Conservation (phyloP, 768 basidiomycete genomes). For the Agaricus subrufescens region DNA sequence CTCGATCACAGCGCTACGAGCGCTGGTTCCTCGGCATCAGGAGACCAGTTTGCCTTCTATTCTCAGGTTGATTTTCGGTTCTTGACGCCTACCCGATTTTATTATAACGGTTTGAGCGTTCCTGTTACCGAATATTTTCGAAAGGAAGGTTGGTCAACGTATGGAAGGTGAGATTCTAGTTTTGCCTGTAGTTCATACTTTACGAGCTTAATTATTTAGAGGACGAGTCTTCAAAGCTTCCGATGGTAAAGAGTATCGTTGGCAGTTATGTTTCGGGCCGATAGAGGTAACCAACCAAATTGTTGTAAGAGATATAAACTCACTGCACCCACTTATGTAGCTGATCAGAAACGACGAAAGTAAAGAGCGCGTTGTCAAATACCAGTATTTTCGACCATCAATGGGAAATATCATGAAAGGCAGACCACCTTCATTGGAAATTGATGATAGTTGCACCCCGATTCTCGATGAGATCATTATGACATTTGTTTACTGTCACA, state of each 20-base stretch:
- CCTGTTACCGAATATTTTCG: constrained; percentile 13
- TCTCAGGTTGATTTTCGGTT: constrained; percentile 14
- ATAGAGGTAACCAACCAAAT: constrained; percentile 9
- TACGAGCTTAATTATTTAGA: neutral
- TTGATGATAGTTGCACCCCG: constrained; percentile 19
- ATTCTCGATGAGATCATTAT: constrained; percentile 26
- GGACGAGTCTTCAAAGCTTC: constrained; percentile 12
- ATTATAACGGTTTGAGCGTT: constrained; percentile 1
- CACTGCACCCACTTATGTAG: neutral
- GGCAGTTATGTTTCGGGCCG: constrained; percentile 21
- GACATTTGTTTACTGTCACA: constrained; percentile 27
- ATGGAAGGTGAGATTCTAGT: constrained; percentile 11
- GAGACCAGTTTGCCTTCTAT: neutral
- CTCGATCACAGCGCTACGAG: neutral
- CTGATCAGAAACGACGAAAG: constrained; percentile 15
- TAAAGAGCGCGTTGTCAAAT: constrained; percentile 15
- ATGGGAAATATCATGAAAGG: constrained; percentile 4
- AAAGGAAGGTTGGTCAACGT: constrained; percentile 12
- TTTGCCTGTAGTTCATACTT: neutral
- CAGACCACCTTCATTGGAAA: constrained; percentile 20
- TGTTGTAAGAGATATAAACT: neutral
- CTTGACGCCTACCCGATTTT: constrained; percentile 9
- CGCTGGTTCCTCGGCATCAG: neutral
- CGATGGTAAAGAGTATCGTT: constrained; percentile 25
- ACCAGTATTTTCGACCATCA: constrained; percentile 9